Base-by-base conservation (phyloP, 805 yeast genomes). In the Saccharomycopsis fibuligera region DNA sequence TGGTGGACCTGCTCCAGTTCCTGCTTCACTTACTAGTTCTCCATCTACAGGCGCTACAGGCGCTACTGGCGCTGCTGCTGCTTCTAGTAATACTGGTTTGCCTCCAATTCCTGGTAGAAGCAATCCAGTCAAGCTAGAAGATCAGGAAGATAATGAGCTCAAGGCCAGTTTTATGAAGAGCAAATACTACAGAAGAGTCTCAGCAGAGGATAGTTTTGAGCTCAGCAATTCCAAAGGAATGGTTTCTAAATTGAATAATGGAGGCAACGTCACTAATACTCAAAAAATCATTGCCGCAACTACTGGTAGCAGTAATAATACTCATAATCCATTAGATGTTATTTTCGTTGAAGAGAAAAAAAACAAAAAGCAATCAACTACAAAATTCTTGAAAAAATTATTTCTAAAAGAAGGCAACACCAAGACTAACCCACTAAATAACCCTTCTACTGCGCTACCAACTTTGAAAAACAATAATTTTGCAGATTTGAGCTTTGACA, bases 401-500 rank as follows among this genome's bases (percentile, higher is more conserved):
- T 49, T 52, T 19, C 29, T 42, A 16, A 52, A 52, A 25, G 55
- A 52, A 5, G 31, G 31, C 16, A 35, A 17, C 21, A 36, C 23
- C 33, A 49, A 35, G 31, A 35, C 36, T 19, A 46, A 50, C 25
- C 50, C 54, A 8, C 36, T 50, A 12, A 50, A 50, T 35, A 14
- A 8, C 21, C 33, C 51, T 5, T 37, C 23, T 17, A 37, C 6
- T 21, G 9, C 22, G 19, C 50, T 48, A 27, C 62, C 63, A 16
- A 58, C 58, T 2, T 44, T 62, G 31, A 54, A 54, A 16, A 54
- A 55, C 29, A 39, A 39, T 22, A 44, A 45, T 19, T 49, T 56
- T 25, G 53, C 53, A 2, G 57, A 59, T 44, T 55, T 48, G 36
- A 51, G 49, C 19, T 57, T 64, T 68, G 77, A 64, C 64, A 21